Base-by-base conservation (phyloP, 2,329 filamentous ascomycete genomes). In the Emmonsiellopsis sp. region DNA sequence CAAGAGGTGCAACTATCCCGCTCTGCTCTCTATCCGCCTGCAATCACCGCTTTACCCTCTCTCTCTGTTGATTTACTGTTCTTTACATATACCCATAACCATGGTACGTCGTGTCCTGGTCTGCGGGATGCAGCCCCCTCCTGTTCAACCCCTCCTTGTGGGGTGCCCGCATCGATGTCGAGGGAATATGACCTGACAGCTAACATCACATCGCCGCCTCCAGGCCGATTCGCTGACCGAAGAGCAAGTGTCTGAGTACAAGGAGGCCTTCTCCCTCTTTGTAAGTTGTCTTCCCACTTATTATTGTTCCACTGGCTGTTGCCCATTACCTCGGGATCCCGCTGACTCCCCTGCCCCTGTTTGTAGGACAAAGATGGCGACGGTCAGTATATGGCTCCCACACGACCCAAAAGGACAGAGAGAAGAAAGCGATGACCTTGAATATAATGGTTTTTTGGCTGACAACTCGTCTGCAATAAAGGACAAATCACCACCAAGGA, bases 191-290 rank as follows among this genome's bases (percentile, higher is more conserved):
- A 37, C 30, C 30, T 30, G 40, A n/a, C 26, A 34, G n/a, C 49
- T 51, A 51, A 51, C 34, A 40, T 15, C 35, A 9, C n/a, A 30
- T 53, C 11, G 34, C 35, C 13, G 35, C 35, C 10, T 61, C 55
- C 73, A 97, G 92, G 92, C 92, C 74, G 93, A 98, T 74, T 92
- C 92, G 75, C 86, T 98, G 70, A 97, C 93, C 67, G 93, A 98
- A 82, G 93, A 98, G 80, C 93, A 98, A 83, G 93, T 98, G 73
- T 97, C 93, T 73, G 93, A 98, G 80, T 98, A 97, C 82, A 98
- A 97, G 87, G 93, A 98, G 80, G 93, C 93, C 53, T 98, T 98
- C 79, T 98, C 93, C 73, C 89, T 98, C 63, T 98, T 98, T 77
- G 93, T 98, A 86, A 86, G 93, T 85, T 53, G 35, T 42, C 32